A percentile compares a stretch with the other conserved stretches of the same genome.
These are phyloP conservation scores for Mortierella sp. DNA, from an alignment of 371 early-diverging fungal genomes.

Conservation along the genomic window DNA sequence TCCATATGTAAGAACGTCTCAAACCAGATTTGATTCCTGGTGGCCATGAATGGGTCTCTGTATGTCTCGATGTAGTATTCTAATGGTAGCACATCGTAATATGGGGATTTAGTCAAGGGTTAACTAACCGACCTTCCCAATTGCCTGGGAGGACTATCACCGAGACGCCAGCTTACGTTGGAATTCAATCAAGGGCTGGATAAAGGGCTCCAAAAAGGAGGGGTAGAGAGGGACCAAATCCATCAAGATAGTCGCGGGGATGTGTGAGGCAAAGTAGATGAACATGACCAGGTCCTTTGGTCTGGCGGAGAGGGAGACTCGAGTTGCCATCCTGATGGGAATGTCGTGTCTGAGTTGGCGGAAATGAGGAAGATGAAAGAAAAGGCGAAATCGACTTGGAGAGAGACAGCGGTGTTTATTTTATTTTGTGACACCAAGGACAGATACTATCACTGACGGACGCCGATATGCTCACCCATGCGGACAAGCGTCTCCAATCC, in stretches of 20 bases:
- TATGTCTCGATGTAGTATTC: conserved; percentile 44
- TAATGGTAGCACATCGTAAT: no score
- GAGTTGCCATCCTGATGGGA: conserved; percentile 1
- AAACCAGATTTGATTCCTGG: conserved; percentile 42
- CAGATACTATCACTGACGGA: conserved; percentile 5
- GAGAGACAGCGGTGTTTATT: no score
- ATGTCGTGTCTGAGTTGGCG: background rate
- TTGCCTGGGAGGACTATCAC: no score
- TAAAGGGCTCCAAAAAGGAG: conserved; percentile 13
- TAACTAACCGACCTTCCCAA: no score
- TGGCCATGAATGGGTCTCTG: conserved; percentile 41
- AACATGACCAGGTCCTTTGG: conserved; percentile 53
- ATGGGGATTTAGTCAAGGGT: no score
- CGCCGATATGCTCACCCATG: conserved; percentile 59
- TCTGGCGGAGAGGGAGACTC: conserved; percentile 45
- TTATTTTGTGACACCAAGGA: background rate
- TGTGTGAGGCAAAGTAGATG: conserved; percentile 40
- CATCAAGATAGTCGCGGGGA: conserved; percentile 36
- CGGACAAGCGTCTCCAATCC: conserved; percentile 67
- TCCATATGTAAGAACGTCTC: conserved; percentile 53
- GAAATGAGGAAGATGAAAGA: background rate
- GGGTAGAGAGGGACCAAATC: conserved; percentile 50
- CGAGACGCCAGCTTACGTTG: conserved; percentile 8
- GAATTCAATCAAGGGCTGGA: conserved; percentile 40
- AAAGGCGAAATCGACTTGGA: background rate